These are phyloP conservation scores for Polyplosphaeria fusca DNA, from an alignment of 495 filamentous ascomycete species.

Conservation along the genomic window DNA sequence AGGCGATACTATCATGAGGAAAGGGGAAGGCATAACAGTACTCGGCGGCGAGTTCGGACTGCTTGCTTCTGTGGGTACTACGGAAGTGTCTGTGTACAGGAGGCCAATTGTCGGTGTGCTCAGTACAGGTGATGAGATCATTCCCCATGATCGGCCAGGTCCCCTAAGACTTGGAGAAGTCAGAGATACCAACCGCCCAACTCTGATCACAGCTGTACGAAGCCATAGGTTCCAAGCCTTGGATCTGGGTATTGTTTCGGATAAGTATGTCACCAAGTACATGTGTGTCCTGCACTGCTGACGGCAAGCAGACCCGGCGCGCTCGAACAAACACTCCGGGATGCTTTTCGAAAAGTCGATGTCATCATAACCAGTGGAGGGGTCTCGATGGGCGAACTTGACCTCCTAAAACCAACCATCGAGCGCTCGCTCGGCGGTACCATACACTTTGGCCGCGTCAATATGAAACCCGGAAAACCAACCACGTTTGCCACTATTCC, in stretches of 20 bases:
- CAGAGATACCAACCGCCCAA: constrained; percentile 86
- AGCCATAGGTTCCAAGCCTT: constrained; percentile 76
- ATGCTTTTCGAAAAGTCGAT: constrained; percentile 69
- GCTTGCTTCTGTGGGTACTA: constrained; percentile 76
- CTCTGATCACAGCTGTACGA: constrained; percentile 69
- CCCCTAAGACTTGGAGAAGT: constrained; percentile 75
- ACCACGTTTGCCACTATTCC: constrained; percentile 93
- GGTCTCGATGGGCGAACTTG: constrained; percentile 97
- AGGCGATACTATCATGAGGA: constrained; percentile 64
- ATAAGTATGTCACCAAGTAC: constrained; percentile 58
- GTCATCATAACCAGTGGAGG: constrained; percentile 90
- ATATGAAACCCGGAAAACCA: constrained; percentile 97
- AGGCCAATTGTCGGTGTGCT: constrained; percentile 80
- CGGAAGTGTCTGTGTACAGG: constrained; percentile 69
- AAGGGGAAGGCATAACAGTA: constrained; percentile 74
- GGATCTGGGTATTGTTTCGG: constrained; percentile 83
- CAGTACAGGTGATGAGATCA: constrained; percentile 93
- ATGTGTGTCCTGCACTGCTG: too few relatives aligned
- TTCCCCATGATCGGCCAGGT: constrained; percentile 65
- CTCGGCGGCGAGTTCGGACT: constrained; percentile 89
- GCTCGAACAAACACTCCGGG: constrained; percentile 71
- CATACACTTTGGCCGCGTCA: constrained; percentile 93
- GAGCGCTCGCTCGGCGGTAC: constrained; percentile 86
- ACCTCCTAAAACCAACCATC: constrained; percentile 95
- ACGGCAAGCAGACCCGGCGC: constrained; percentile 58